These are phyloP conservation scores for Sphaerobolus stellatus DNA, from an alignment of 1,284 basidiomycete species.

Conservation along the genomic window DNA sequence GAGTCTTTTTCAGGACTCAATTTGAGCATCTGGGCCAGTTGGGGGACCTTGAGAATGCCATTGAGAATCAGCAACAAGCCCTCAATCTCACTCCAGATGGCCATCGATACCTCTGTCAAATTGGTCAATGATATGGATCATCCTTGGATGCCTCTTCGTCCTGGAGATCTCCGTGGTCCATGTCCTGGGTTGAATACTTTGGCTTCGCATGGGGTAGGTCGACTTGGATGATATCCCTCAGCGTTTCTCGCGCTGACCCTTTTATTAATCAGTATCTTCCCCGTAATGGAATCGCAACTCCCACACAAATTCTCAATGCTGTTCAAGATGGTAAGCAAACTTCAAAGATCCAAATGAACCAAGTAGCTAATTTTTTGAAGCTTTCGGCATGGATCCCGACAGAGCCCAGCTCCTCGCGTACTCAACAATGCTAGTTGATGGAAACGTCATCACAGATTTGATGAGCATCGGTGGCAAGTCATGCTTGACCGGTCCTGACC, in stretches of 20 bases:
- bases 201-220: not conserved
- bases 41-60: too few species aligned
- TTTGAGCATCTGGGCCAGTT: too few species aligned
- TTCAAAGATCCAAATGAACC: too few species aligned
- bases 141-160: not conserved
- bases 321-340: not conserved
- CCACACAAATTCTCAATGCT: not conserved
- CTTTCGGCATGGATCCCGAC: constrained; percentile 1
- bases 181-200: not conserved
- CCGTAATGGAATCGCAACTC: not conserved
- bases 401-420: not conserved
- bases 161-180: not conserved
- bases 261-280: not conserved
- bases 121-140: not conserved
- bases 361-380: too few species aligned
- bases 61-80: too few species aligned
- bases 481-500: constrained; percentile 1
- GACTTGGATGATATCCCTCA: too few species aligned
- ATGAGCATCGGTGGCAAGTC: constrained; percentile 3
- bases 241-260: not conserved
- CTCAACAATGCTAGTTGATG: constrained; percentile 2
- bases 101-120: not conserved
- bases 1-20: too few species aligned
- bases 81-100: too few species aligned
- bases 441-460: constrained; percentile 2